phyloP scores from a whole-genome alignment of 345 rosid genomes.

The Bruguiera sexangula region DNA sequence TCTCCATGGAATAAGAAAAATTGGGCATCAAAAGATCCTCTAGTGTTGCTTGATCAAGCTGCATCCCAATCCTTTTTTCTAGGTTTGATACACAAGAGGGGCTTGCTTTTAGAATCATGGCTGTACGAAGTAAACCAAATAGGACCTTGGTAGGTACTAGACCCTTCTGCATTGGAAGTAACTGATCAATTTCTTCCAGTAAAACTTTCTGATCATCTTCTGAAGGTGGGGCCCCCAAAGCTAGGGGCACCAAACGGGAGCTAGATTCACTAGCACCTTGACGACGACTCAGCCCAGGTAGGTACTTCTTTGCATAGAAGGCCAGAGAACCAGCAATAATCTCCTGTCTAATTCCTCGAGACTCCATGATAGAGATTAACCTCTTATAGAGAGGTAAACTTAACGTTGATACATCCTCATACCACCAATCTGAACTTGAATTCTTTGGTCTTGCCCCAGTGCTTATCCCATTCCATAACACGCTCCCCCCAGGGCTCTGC shows the following conservation, averaged over 20 bases:
- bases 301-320: slow-evolving; percentile 67
- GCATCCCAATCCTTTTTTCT: slow-evolving; percentile 91
- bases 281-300: slow-evolving; percentile 80
- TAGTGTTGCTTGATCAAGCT: slow-evolving; percentile 87
- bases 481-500: slow-evolving; percentile 97
- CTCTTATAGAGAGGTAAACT: slow-evolving; percentile 74
- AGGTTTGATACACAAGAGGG: slow-evolving; percentile 57
- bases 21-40: slow-evolving; percentile 96
- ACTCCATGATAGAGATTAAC: slow-evolving; percentile 67
- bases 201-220: slow-evolving; percentile 84
- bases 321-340: slow-evolving; percentile 71
- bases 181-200: slow-evolving; percentile 65
- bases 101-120: slow-evolving; percentile 69
- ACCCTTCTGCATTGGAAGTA: slow-evolving; percentile 79
- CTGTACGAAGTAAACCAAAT: slow-evolving; percentile 77
- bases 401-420: slow-evolving; percentile 74
- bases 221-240: slow-evolving; percentile 54
- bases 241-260: slow-evolving; percentile 51
- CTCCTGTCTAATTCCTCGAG: slow-evolving; percentile 72
- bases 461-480: slow-evolving; percentile 97
- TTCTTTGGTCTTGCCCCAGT: slow-evolving; percentile 82
- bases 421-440: slow-evolving; percentile 92
- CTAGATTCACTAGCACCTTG: slow-evolving; percentile 62
- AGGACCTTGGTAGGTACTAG: slow-evolving; percentile 74
- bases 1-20: slow-evolving; percentile 81